A percentile compares a stretch with the other conserved stretches of the same genome.
Evolutionary conservation across 164 flowering plant species (phyloP).

Genomic region (Annona squamosa): DNA sequence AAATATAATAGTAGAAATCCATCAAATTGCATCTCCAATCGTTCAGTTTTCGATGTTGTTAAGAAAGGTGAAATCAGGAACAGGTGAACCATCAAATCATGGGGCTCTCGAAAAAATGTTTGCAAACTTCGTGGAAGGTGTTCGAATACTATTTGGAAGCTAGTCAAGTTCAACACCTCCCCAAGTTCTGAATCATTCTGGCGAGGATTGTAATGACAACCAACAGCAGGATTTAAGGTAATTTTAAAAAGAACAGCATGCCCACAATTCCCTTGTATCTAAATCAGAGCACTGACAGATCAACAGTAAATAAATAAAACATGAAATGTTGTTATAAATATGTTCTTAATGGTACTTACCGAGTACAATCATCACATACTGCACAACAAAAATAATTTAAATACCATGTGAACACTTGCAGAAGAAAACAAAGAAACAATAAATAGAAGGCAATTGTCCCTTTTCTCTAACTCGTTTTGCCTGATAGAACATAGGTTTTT

Average conservation of each 20-base stretch:
- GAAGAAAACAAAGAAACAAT: not conserved
- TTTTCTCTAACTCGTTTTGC: not conserved
- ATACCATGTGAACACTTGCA: not conserved
- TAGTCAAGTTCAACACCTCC: too few relatives aligned
- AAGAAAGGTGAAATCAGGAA: too few relatives aligned
- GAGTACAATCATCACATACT: not conserved
- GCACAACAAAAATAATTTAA: slow-evolving; percentile 9
- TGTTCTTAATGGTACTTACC: not conserved
- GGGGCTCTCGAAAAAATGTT: too few relatives aligned
- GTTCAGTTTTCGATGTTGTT: too few relatives aligned
- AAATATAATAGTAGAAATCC: too few relatives aligned
- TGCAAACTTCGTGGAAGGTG: too few relatives aligned
- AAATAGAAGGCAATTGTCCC: not conserved
- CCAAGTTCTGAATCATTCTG: not conserved
- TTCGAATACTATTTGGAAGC: too few relatives aligned
- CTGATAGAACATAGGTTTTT: slow-evolving; percentile 5
- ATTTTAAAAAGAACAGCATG: not conserved
- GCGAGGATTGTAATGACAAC: not conserved
- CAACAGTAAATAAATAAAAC: not conserved
- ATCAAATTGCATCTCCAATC: too few relatives aligned
- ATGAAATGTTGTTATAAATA: not conserved
- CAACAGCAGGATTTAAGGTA: not conserved
- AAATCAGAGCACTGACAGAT: too few relatives aligned
- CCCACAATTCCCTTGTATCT: not conserved
- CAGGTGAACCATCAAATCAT: too few relatives aligned